These are phyloP conservation scores for Adiantum capillusveneris DNA, from an alignment of 75 land plant genomes.

Conservation along the genomic window DNA sequence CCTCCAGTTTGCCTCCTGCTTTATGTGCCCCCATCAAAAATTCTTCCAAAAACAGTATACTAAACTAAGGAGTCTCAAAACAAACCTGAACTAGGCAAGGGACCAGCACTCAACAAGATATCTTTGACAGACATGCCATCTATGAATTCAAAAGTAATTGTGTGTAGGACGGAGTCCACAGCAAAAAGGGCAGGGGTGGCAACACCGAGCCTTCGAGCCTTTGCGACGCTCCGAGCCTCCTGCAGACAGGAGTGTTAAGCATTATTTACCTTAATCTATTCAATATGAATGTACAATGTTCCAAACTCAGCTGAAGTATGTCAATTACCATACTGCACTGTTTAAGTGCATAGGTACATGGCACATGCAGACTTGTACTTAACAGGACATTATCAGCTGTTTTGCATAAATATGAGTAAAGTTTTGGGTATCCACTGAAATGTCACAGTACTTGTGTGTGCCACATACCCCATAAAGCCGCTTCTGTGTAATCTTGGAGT, in stretches of 20 bases:
- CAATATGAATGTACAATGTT: too few relatives aligned
- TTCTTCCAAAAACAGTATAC: not conserved
- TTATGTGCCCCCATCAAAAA: conserved; percentile 10
- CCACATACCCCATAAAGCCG: conserved; percentile 79
- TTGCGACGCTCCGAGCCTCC: conserved; percentile 94
- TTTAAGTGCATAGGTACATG: too few relatives aligned
- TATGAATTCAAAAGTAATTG: conserved; percentile 80
- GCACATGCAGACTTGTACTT: too few relatives aligned
- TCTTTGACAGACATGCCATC: conserved; percentile 87
- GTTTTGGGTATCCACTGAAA: too few relatives aligned
- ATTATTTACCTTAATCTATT: not conserved
- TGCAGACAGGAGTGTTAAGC: conserved; percentile 10
- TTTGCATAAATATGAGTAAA: too few relatives aligned
- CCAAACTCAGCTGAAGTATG: too few relatives aligned
- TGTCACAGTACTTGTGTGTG: too few relatives aligned
- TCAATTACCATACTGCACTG: too few relatives aligned
- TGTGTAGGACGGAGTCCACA: conserved; percentile 51
- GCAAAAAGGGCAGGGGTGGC: conserved; percentile 71
- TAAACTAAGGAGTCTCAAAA: not conserved
- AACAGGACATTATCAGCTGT: not conserved
- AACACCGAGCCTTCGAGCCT: conserved; percentile 90
- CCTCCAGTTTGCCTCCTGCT: conserved; percentile 48
- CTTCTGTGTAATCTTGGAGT: conserved; percentile 75
- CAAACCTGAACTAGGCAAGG: not conserved
- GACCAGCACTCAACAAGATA: conserved; percentile 30